Conservation (phyloP, 495 filamentous ascomycete genomes). For the Neurospora sp. region DNA sequence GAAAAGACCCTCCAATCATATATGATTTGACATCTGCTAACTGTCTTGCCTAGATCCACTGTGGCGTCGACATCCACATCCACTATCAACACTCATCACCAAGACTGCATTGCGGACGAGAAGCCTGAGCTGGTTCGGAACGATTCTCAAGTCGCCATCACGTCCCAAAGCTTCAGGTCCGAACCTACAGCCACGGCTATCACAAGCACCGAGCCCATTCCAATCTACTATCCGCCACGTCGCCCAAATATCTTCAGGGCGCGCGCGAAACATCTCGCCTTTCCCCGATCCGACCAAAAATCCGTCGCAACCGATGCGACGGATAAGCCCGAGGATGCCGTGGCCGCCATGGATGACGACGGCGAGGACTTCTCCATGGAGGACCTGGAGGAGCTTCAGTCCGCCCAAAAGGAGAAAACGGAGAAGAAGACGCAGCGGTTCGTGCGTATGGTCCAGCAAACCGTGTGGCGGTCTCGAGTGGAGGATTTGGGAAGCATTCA, state of each 20-base stretch:
- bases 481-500: not conserved
- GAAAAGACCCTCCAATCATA: no score
- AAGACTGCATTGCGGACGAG: no score
- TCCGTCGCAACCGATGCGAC: not conserved
- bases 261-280: not conserved
- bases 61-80: no score
- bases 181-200: no score
- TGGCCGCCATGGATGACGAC: not conserved
- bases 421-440: not conserved
- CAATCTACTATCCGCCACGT: not conserved
- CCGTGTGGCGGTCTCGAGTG: not conserved
- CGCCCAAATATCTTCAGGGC: not conserved
- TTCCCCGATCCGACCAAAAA: accelerated
- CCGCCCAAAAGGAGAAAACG: accelerated
- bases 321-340: accelerated
- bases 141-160: no score
- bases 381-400: not conserved
- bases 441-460: not conserved
- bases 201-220: not conserved
- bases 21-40: no score
- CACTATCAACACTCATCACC: no score
- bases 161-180: no score
- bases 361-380: not conserved
- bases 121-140: no score
- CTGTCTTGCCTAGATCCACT: no score